Conservation (phyloP, 2,329 filamentous ascomycete genomes). For the Aureobasidium pullulans region DNA sequence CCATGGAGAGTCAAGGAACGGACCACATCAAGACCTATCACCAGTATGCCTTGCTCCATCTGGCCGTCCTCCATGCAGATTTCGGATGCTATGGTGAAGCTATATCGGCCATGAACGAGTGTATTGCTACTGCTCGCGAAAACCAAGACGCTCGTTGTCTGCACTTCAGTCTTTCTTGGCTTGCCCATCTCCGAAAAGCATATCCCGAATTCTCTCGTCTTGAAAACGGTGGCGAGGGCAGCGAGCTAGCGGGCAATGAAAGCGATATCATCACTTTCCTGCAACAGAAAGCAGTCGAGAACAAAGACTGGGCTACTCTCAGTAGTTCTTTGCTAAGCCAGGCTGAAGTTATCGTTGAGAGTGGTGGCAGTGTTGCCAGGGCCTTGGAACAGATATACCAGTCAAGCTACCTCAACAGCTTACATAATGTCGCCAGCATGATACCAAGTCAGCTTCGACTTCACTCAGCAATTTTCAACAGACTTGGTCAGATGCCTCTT, state of each 20-base stretch:
- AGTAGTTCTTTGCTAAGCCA: conserved; percentile 80
- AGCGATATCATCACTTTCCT: conserved; percentile 78
- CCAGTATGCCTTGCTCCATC: conserved; percentile 88
- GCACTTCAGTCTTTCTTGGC: conserved; percentile 92
- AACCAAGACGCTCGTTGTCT: conserved; percentile 87
- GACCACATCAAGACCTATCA: conserved; percentile 82
- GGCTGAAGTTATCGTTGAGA: conserved; percentile 68
- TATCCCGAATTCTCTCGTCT: conserved; percentile 48
- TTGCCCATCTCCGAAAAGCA: conserved; percentile 86
- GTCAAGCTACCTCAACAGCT: conserved; percentile 73
- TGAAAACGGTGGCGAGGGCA: conserved; percentile 31
- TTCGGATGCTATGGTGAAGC: conserved; percentile 89
- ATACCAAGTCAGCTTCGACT: conserved; percentile 69
- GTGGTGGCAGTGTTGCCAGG: conserved; percentile 50
- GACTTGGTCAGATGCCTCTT: conserved; percentile 59
- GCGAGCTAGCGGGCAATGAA: conserved; percentile 67
- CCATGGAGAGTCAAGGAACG: conserved; percentile 47
- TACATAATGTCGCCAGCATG: conserved; percentile 64
- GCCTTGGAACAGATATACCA: conserved; percentile 75
- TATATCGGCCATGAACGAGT: conserved; percentile 89
- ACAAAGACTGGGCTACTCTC: conserved; percentile 76
- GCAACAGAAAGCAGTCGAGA: conserved; percentile 55
- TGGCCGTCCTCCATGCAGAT: conserved; percentile 88
- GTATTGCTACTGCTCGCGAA: conserved; percentile 87
- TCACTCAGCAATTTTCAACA: conserved; percentile 64